A percentile compares a stretch with the other conserved stretches of the same genome.
These are phyloP conservation scores for Amaranthus hypochondriacus DNA, from an alignment of 148 eudicot genomes.

Conservation along the genomic window DNA sequence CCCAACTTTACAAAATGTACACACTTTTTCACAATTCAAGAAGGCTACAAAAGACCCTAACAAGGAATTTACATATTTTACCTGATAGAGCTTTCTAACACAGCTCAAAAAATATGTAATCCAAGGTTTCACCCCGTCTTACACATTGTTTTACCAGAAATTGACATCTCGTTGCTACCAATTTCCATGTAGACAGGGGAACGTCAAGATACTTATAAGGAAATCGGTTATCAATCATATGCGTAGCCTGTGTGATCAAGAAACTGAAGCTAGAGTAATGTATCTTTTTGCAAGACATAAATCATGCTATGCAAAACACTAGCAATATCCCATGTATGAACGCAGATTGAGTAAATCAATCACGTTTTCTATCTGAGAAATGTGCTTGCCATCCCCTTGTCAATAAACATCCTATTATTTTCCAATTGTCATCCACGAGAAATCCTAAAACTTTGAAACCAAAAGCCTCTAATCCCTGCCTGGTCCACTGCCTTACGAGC, in stretches of 20 bases:
- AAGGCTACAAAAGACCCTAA: neutral
- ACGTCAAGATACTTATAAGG: neutral
- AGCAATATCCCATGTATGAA: neutral
- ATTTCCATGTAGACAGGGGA: neutral
- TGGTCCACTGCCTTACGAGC: too few relatives aligned
- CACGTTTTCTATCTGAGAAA: too few relatives aligned
- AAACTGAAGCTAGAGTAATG: neutral
- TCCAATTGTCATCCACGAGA: too few relatives aligned
- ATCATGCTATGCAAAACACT: neutral
- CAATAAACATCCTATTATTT: too few relatives aligned
- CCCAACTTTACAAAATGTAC: neutral
- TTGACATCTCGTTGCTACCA: neutral
- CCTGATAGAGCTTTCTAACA: neutral
- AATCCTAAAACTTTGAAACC: too few relatives aligned
- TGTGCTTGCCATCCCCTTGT: too few relatives aligned
- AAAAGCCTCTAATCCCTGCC: too few relatives aligned
- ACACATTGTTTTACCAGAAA: neutral
- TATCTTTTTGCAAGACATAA: neutral
- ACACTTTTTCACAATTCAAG: neutral
- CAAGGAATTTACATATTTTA: neutral
- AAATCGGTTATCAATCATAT: neutral
- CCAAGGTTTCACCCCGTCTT: neutral
- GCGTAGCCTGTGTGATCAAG: neutral
- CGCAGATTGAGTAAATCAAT: too few relatives aligned
- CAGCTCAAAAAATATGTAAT: neutral